These are phyloP conservation scores for Ceratopteris richardii DNA, from an alignment of 75 land plant genomes.

Conservation along the genomic window DNA sequence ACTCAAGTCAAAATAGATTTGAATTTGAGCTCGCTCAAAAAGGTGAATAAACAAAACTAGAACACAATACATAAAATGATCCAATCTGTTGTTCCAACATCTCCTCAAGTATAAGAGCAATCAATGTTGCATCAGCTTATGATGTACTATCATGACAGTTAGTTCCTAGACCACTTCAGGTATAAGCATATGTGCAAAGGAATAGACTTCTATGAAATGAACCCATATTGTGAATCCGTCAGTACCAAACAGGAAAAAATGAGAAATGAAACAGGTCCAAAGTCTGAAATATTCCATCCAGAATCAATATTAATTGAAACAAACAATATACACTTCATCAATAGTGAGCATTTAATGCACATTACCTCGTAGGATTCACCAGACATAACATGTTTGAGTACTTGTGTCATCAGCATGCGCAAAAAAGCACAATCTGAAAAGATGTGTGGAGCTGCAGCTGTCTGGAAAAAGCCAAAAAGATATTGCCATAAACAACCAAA, in stretches of 20 bases:
- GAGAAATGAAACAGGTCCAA: neutral
- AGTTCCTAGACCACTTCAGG: no score
- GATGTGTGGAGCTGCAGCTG: constrained; percentile 10
- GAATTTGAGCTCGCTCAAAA: no score
- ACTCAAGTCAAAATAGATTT: no score
- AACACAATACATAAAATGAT: no score
- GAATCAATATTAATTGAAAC: no score
- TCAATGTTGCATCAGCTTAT: no score
- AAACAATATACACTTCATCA: no score
- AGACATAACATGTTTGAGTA: constrained; percentile 16
- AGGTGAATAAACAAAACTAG: no score
- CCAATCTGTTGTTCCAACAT: no score
- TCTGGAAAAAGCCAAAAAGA: constrained; percentile 8
- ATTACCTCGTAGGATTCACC: neutral
- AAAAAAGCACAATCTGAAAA: constrained; percentile 20
- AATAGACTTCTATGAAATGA: neutral
- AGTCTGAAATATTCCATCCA: neutral
- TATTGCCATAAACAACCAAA: neutral
- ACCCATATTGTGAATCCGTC: neutral
- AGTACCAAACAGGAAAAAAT: neutral
- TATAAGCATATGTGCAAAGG: neutral
- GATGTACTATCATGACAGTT: no score
- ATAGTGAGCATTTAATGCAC: no score
- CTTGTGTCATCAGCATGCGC: constrained; percentile 23
- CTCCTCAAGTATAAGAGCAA: no score